phyloP scores from a whole-genome alignment of 2,329 filamentous ascomycete species.

The Nothopassalora personata region DNA sequence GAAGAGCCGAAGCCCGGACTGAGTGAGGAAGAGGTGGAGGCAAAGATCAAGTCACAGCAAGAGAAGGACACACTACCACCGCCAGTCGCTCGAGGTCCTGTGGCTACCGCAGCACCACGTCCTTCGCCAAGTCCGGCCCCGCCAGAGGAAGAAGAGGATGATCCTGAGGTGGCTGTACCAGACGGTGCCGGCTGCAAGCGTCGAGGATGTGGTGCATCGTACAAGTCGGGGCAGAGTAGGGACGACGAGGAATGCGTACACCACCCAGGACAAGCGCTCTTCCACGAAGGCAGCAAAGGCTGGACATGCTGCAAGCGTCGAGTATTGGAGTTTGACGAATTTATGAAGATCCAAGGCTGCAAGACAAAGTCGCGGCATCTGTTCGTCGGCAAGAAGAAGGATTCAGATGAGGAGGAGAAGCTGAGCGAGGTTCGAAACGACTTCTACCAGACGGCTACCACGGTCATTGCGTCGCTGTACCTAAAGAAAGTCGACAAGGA shows the following conservation, averaged over 20 bases:
- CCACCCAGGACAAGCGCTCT: conserved; percentile 85
- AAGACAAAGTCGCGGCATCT: conserved; percentile 74
- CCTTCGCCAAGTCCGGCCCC: conserved; percentile 51
- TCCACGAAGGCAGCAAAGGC: conserved; percentile 97
- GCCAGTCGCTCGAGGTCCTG: conserved; percentile 25
- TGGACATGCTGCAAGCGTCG: conserved; percentile 95
- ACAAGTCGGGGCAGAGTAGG: conserved; percentile 55
- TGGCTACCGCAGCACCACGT: conserved; percentile 27
- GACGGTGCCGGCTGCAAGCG: conserved; percentile 72
- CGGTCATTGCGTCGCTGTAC: conserved; percentile 87
- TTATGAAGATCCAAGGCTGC: conserved; percentile 92
- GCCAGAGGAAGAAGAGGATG: conserved; percentile 77
- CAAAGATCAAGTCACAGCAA: conserved; percentile 29
- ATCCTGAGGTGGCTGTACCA: conserved; percentile 66
- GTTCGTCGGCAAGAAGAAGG: conserved; percentile 69
- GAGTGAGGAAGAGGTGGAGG: conserved; percentile 28
- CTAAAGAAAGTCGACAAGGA: conserved; percentile 94
- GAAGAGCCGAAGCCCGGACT: conserved; percentile 21
- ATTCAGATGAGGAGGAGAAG: conserved; percentile 61
- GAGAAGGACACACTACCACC: conserved; percentile 23
- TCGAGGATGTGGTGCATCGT: conserved; percentile 64
- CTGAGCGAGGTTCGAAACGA: conserved; percentile 80
- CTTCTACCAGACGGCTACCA: conserved; percentile 86
- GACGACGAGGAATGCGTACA: conserved; percentile 75
- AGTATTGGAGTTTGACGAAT: conserved; percentile 95